These are phyloP conservation scores for Solanum ossicruentum DNA, from an alignment of 257 asterid species.

Conservation along the genomic window DNA sequence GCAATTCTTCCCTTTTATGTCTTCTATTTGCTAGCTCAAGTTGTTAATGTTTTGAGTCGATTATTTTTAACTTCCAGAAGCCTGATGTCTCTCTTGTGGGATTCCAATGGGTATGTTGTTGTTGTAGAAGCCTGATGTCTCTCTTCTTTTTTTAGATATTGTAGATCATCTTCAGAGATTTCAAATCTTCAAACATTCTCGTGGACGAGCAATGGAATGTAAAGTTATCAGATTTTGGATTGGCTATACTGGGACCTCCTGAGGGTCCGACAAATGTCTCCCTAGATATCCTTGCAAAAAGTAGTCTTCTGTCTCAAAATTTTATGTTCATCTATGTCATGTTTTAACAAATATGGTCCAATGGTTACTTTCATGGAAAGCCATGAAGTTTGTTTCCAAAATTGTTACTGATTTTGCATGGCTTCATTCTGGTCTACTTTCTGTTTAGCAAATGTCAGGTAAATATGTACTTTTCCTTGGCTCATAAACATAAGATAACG, in stretches of 20 bases:
- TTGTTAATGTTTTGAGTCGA: neutral
- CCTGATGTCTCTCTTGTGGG: neutral
- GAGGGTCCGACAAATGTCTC: conserved; percentile 35
- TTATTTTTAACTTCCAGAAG: neutral
- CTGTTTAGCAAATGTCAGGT: neutral
- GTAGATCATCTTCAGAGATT: conserved; percentile 38
- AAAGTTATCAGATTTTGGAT: conserved; percentile 38
- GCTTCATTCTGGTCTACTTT: neutral
- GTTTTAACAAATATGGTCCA: neutral
- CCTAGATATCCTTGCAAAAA: neutral
- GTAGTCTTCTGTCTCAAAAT: neutral
- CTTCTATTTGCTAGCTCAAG: neutral
- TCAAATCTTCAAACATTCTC: conserved; percentile 40
- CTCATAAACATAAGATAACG: neutral
- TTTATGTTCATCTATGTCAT: neutral
- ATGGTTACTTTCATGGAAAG: neutral
- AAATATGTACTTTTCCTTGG: neutral
- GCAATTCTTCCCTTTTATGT: neutral
- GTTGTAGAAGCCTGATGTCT: too few relatives aligned
- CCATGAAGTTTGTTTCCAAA: neutral
- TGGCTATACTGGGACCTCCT: conserved; percentile 41
- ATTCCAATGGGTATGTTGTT: too few relatives aligned
- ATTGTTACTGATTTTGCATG: neutral
- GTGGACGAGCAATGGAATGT: conserved; percentile 37
- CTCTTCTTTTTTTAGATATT: neutral